Evolutionary conservation across 495 filamentous ascomycete genomes (phyloP).

Genomic region (Penicillium cinerascens): DNA sequence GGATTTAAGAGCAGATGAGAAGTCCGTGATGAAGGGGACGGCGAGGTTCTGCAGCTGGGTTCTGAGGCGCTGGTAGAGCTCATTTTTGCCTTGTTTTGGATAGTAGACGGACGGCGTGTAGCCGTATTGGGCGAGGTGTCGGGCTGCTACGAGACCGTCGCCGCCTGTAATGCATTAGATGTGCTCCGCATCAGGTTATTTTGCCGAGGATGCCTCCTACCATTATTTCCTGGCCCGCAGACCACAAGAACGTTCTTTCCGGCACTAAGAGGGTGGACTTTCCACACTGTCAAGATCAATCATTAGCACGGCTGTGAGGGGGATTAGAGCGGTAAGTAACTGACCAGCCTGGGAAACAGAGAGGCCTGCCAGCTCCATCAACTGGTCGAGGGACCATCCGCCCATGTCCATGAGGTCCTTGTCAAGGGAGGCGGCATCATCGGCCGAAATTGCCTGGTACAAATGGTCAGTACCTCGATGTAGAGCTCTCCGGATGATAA

Average conservation of each 20-base stretch:
- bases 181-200: neutral
- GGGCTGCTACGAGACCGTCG: conserved; percentile 91
- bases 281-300: conserved; percentile 17
- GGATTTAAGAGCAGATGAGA: conserved; percentile 57
- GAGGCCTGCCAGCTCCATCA: conserved; percentile 95
- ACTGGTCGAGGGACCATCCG: conserved; percentile 90
- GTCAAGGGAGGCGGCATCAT: conserved; percentile 84
- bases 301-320: neutral
- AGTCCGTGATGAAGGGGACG: conserved; percentile 83
- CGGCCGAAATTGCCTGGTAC: conserved; percentile 73
- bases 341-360: conserved; percentile 89
- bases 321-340: neutral
- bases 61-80: conserved; percentile 80
- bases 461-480: conserved; percentile 1
- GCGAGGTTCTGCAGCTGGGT: conserved; percentile 80
- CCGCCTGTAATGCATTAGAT: conserved; percentile 55
- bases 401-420: conserved; percentile 91
- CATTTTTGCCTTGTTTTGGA: conserved; percentile 84
- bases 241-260: conserved; percentile 79
- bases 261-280: conserved; percentile 67
- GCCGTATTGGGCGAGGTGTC: conserved; percentile 91
- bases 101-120: conserved; percentile 91
- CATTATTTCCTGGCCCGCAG: conserved; percentile 93
- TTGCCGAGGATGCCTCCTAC: conserved; percentile 46
- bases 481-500: neutral